Percentiles rank a stretch among this genome's conserved stretches.
Evolutionary conservation across 225 moss, liverwort and hornwort genomes (phyloP).

Genomic region (Bryoerythrophyllum caledonicum): DNA sequence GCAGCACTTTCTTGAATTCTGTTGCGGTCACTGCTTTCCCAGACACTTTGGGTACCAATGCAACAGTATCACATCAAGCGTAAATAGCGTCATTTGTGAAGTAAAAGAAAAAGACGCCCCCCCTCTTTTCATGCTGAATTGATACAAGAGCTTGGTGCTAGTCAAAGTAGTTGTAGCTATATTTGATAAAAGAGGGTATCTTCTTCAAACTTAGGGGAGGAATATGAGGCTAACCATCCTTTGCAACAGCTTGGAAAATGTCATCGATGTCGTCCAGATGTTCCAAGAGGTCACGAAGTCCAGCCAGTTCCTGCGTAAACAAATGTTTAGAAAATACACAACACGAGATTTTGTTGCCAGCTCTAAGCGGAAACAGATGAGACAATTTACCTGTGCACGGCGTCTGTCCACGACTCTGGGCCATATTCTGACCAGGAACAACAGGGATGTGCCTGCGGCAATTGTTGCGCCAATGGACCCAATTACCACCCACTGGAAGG

Average conservation of each 20-base stretch:
- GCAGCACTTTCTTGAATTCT: slow-evolving; percentile 53
- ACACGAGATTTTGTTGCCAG: background rate
- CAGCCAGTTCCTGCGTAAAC: slow-evolving; percentile 60
- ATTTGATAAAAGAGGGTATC: no score
- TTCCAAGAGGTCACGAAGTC: slow-evolving; percentile 61
- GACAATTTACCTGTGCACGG: slow-evolving; percentile 43
- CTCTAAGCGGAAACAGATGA: background rate
- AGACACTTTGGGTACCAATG: slow-evolving; percentile 23
- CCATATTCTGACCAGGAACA: slow-evolving; percentile 47
- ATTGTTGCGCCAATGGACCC: slow-evolving; percentile 41
- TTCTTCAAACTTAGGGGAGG: background rate
- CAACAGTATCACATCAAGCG: background rate
- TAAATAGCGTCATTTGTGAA: no score
- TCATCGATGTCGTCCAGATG: slow-evolving; percentile 77
- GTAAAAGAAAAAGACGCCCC: no score
- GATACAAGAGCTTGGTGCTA: no score
- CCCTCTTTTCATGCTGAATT: no score
- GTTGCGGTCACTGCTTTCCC: slow-evolving; percentile 46
- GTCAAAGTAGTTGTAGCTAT: no score
- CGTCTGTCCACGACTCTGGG: slow-evolving; percentile 53
- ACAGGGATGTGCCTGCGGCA: slow-evolving; percentile 33
- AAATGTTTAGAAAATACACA: no score
- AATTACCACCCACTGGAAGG: slow-evolving; percentile 58
- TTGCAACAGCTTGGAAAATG: slow-evolving; percentile 59
- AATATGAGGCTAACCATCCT: slow-evolving; percentile 32